Conservation (phyloP, 108 stramenopile species). For the Nannochloropsis oceanica region DNA sequence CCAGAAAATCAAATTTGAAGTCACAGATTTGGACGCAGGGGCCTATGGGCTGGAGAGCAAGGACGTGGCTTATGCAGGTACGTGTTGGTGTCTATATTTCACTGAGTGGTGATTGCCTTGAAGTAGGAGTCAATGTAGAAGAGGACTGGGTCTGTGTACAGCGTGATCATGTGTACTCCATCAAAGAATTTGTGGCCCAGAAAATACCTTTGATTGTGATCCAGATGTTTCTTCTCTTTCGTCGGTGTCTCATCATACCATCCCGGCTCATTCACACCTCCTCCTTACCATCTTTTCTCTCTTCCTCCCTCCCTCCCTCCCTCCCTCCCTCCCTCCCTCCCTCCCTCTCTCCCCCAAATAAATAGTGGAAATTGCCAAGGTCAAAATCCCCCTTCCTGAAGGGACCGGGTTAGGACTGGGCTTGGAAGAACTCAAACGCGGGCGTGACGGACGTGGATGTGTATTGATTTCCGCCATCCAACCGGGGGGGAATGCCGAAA, state of each 20-base stretch:
- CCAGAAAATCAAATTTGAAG: constrained; percentile 17
- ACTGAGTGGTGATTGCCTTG: neutral
- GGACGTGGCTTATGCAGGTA: constrained; percentile 15
- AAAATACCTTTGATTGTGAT: neutral
- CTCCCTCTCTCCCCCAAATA: neutral
- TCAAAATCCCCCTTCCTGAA: constrained; percentile 2
- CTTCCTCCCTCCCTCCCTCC: neutral
- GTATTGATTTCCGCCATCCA: constrained; percentile 4
- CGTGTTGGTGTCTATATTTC: neutral
- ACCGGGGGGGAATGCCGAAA: constrained; percentile 10
- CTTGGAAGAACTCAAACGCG: constrained; percentile 14
- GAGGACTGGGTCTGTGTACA: neutral
- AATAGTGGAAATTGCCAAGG: neutral
- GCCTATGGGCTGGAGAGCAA: constrained; percentile 17
- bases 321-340: neutral
- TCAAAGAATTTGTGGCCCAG: no score
- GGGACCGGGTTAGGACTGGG: constrained; percentile 11
- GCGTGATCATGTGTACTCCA: no score
- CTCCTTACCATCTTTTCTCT: neutral
- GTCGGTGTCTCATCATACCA: neutral
- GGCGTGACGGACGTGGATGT: constrained; percentile 18
- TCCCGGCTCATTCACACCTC: neutral
- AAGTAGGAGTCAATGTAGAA: neutral
- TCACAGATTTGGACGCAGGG: constrained; percentile 5
- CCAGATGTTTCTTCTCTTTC: neutral